phyloP scores from a whole-genome alignment of 164 flowering plant genomes.

The Piper longum region DNA sequence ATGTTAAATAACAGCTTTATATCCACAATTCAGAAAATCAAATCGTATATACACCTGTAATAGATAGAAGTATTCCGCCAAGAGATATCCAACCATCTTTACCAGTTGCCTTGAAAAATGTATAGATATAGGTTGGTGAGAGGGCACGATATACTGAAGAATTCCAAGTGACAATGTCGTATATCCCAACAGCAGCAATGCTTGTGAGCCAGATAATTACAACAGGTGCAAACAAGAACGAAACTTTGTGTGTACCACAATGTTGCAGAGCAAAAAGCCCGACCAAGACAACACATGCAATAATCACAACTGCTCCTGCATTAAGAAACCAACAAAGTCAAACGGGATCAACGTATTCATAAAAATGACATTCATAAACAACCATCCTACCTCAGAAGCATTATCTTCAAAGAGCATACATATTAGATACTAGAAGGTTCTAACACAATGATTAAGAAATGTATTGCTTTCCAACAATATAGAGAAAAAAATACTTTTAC shows the following conservation, averaged over 20 bases:
- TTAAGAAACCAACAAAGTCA: background rate
- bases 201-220: constrained; percentile 41
- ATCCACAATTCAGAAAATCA: constrained; percentile 1
- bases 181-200: constrained; percentile 41
- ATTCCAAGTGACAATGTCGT: constrained; percentile 53
- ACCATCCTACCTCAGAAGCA: too few relatives aligned
- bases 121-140: constrained; percentile 48
- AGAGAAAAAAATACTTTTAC: background rate
- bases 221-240: constrained; percentile 52
- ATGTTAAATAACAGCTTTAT: background rate
- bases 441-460: background rate
- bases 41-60: constrained; percentile 33
- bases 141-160: constrained; percentile 38
- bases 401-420: too few relatives aligned
- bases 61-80: constrained; percentile 46
- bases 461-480: background rate
- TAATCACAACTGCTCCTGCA: constrained; percentile 31
- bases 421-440: background rate
- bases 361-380: too few relatives aligned
- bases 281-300: constrained; percentile 39
- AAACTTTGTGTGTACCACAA: constrained; percentile 43
- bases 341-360: background rate
- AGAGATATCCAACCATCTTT: constrained; percentile 61
- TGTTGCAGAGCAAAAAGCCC: constrained; percentile 57
- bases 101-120: constrained; percentile 45